These are phyloP conservation scores for Rutidosis leptorrhynchoides DNA, from an alignment of 129 eudicot species.

Conservation along the genomic window DNA sequence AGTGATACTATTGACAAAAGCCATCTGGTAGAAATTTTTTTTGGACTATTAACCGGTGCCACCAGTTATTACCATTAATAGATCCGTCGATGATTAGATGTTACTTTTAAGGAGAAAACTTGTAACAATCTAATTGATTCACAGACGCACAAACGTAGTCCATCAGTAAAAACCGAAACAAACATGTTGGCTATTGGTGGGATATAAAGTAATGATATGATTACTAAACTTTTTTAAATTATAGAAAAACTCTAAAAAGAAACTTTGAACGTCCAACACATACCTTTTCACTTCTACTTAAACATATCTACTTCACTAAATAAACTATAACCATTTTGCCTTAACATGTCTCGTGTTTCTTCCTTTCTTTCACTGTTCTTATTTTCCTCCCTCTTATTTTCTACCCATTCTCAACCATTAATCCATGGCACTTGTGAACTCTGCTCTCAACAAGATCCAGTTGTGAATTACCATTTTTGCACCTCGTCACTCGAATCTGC, in stretches of 20 bases:
- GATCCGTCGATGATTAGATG: too few species aligned
- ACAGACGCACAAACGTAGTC: too few species aligned
- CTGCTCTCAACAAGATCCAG: slow-evolving; percentile 43
- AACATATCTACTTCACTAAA: slow-evolving; percentile 5
- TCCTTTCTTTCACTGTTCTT: slow-evolving; percentile 29
- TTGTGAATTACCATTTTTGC: slow-evolving; percentile 50
- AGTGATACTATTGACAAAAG: too few species aligned
- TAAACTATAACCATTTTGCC: not conserved
- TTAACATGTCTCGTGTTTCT: slow-evolving; percentile 33
- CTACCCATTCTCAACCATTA: slow-evolving; percentile 24
- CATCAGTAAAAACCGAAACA: too few species aligned
- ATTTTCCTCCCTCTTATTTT: slow-evolving; percentile 23
- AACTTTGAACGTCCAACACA: not conserved
- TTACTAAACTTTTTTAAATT: too few species aligned
- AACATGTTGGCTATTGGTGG: too few species aligned
- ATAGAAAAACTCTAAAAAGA: not conserved
- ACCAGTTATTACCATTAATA: too few species aligned
- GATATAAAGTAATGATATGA: too few species aligned
- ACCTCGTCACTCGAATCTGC: slow-evolving; percentile 54
- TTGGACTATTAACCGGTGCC: too few species aligned
- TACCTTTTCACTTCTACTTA: slow-evolving; percentile 22
- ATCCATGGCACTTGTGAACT: slow-evolving; percentile 50
- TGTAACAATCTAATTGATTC: too few species aligned
- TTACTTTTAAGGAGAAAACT: too few species aligned
- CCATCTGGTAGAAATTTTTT: too few species aligned